phyloP scores from a whole-genome alignment of 805 yeast species.

The Metschnikowia lunata region DNA sequence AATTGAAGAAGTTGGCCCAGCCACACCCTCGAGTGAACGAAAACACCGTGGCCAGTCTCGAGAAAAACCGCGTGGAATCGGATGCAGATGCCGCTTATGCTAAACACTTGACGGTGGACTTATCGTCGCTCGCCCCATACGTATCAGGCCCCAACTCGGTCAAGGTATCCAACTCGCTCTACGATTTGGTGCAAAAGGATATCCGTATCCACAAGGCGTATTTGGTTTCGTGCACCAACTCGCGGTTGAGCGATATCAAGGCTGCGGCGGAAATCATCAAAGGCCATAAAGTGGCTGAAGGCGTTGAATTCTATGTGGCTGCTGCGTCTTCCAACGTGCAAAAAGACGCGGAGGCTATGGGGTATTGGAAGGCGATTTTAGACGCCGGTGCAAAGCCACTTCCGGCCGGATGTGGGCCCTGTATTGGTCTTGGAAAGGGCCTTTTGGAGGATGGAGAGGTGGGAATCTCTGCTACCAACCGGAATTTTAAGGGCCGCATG shows the following conservation, averaged over 20 bases:
- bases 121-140: constrained; percentile 77
- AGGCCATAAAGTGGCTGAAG: constrained; percentile 78
- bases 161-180: constrained; percentile 76
- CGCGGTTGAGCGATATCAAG: constrained; percentile 85
- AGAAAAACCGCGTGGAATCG: constrained; percentile 42
- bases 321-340: constrained; percentile 95
- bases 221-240: constrained; percentile 95
- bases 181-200: constrained; percentile 67
- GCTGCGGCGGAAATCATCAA: constrained; percentile 89
- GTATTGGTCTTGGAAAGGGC: constrained; percentile 96
- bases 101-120: constrained; percentile 77
- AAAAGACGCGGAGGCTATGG: constrained; percentile 81
- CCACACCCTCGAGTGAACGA: constrained; percentile 81
- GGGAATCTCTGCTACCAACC: constrained; percentile 96
- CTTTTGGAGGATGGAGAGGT: constrained; percentile 92
- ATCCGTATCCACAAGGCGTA: constrained; percentile 89
- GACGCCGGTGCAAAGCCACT: constrained; percentile 93
- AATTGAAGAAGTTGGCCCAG: constrained; percentile 57
- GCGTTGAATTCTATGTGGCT: constrained; percentile 94
- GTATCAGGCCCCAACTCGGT: constrained; percentile 98
- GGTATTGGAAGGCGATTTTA: constrained; percentile 87
- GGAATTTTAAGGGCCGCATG: constrained; percentile 99
- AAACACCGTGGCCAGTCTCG: constrained; percentile 51
- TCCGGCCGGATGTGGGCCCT: constrained; percentile 99
- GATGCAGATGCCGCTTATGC: constrained; percentile 84